These are phyloP conservation scores for Fusarium cicatricum DNA, from an alignment of 2,329 filamentous ascomycete genomes.

Conservation along the genomic window DNA sequence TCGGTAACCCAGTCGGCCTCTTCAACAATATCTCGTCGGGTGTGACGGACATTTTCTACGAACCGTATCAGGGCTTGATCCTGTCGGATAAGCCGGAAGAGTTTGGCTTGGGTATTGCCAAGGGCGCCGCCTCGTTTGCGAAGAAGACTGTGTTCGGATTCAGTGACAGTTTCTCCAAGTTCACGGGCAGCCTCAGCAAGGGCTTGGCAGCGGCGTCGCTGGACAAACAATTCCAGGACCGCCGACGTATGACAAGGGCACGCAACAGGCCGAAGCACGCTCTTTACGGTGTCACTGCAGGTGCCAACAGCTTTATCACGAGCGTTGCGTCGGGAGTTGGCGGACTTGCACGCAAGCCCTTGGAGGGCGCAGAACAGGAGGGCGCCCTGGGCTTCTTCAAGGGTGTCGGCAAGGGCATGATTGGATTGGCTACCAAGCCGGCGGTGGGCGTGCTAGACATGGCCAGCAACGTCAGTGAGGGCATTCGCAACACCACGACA, in stretches of 20 bases:
- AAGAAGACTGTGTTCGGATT: conserved; percentile 99
- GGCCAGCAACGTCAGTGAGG: conserved; percentile 95
- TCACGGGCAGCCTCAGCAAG: conserved; percentile 97
- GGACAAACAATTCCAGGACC: conserved; percentile 98
- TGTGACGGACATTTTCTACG: conserved; percentile 98
- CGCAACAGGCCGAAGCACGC: conserved; percentile 97
- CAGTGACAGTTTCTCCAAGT: conserved; percentile 96
- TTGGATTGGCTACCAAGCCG: conserved; percentile 95
- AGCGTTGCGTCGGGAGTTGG: conserved; percentile 94
- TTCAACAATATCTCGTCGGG: conserved; percentile 99
- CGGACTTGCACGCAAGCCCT: conserved; percentile 88
- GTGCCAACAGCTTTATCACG: conserved; percentile 92
- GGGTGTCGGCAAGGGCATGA: conserved; percentile 92
- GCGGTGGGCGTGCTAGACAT: conserved; percentile 97
- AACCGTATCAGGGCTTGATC: conserved; percentile 97
- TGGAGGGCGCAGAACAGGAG: conserved; percentile 96
- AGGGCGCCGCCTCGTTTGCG: conserved; percentile 94
- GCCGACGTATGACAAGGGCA: conserved; percentile 89
- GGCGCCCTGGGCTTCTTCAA: conserved; percentile 96
- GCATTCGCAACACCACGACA: conserved; percentile 97
- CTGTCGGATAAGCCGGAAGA: conserved; percentile 96
- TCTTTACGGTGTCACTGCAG: conserved; percentile 92
- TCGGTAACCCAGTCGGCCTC: conserved; percentile 94
- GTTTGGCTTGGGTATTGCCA: conserved; percentile 92
- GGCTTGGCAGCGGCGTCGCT: conserved; percentile 93